Conservation (phyloP, 208 protist genomes). For the Trypanosoma mega region DNA sequence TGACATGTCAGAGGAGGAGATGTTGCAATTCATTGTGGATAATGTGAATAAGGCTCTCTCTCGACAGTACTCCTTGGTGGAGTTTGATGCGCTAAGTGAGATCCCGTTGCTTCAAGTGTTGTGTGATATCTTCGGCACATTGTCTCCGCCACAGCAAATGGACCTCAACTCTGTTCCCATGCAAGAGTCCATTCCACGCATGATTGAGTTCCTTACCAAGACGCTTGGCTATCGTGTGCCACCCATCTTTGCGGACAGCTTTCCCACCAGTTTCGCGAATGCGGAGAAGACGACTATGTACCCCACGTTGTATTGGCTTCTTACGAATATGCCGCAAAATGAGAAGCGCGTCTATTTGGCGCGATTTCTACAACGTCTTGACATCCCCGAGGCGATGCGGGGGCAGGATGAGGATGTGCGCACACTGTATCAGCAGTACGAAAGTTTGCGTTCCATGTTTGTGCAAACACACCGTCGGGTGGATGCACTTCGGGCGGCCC, state of each 20-base stretch:
- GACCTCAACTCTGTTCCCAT: conserved; percentile 49
- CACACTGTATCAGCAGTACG: conserved; percentile 80
- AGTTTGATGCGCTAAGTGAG: conserved; percentile 76
- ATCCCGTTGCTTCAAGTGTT: conserved; percentile 79
- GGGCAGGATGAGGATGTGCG: conserved; percentile 89
- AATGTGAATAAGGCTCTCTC: conserved; percentile 70
- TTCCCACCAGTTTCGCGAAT: conserved; percentile 68
- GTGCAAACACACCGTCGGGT: conserved; percentile 82
- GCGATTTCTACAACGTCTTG: conserved; percentile 81
- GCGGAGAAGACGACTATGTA: conserved; percentile 86
- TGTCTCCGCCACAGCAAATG: conserved; percentile 61
- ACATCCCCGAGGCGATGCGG: conserved; percentile 84
- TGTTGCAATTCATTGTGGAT: conserved; percentile 82
- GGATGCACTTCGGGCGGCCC: conserved; percentile 63
- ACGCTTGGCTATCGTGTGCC: conserved; percentile 84
- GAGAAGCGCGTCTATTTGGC: conserved; percentile 90
- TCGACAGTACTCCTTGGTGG: conserved; percentile 81
- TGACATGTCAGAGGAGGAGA: conserved; percentile 58
- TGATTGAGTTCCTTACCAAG: conserved; percentile 83
- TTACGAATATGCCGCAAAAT: conserved; percentile 85
- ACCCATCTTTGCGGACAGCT: conserved; percentile 63
- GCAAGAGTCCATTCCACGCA: conserved; percentile 48
- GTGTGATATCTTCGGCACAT: conserved; percentile 78
- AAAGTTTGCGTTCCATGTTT: conserved; percentile 75
- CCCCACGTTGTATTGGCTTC: conserved; percentile 87